phyloP scores from a whole-genome alignment of 148 eudicot genomes.

The Spergularia bocconei region DNA sequence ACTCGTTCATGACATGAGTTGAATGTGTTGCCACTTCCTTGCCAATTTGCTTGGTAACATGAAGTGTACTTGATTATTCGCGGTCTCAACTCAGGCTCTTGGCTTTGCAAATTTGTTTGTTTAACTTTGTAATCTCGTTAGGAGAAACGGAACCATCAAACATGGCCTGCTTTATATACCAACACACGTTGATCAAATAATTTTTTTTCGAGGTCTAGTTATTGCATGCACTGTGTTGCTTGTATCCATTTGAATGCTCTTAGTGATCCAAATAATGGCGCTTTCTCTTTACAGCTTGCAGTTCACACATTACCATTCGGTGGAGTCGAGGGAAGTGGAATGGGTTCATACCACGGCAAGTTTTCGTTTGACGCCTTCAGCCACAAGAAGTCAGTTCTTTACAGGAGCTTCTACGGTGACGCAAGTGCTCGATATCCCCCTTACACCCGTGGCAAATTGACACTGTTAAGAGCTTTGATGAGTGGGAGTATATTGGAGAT shows the following conservation, averaged over 20 bases:
- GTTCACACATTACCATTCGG: slow-evolving; percentile 70
- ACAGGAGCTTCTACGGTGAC: slow-evolving; percentile 54
- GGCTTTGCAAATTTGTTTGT: too few species aligned
- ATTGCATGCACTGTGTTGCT: background rate
- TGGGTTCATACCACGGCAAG: slow-evolving; percentile 80
- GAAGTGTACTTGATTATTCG: too few species aligned
- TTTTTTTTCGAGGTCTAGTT: too few species aligned
- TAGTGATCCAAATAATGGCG: background rate
- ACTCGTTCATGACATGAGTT: too few species aligned
- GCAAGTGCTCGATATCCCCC: slow-evolving; percentile 75
- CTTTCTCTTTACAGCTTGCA: slow-evolving; percentile 38
- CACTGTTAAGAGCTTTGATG: slow-evolving; percentile 52
- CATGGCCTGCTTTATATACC: too few species aligned
- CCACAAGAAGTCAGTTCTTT: slow-evolving; percentile 72
- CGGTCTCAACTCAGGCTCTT: too few species aligned
- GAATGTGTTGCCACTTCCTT: too few species aligned
- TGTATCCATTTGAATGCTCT: background rate
- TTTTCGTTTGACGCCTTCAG: slow-evolving; percentile 79
- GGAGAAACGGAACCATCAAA: too few species aligned
- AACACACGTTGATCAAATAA: too few species aligned
- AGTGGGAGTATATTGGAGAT: slow-evolving; percentile 49
- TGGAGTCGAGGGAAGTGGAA: slow-evolving; percentile 89
- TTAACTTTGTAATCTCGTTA: too few species aligned
- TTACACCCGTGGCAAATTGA: slow-evolving; percentile 55
- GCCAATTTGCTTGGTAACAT: too few species aligned